phyloP scores from a whole-genome alignment of 148 eudicot species.

The Chenopodium formosanum region DNA sequence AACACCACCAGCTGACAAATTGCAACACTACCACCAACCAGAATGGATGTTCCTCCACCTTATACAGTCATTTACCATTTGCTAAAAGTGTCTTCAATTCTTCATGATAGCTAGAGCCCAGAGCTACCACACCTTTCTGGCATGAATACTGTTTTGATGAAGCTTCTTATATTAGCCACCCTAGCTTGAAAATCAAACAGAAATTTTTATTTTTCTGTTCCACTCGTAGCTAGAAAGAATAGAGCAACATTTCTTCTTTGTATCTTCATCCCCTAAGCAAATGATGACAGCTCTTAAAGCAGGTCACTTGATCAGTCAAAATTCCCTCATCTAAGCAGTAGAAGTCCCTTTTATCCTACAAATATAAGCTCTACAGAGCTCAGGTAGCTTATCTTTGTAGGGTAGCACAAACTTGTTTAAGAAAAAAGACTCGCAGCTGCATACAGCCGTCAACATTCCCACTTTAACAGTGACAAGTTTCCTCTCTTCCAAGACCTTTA shows the following conservation, averaged over 20 bases:
- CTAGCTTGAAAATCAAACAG: background rate
- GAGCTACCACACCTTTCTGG: background rate
- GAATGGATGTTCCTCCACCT: conserved; percentile 1
- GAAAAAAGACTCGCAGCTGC: conserved; percentile 22
- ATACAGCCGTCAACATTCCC: conserved; percentile 10
- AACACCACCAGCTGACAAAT: background rate
- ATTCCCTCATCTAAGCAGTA: conserved; percentile 3
- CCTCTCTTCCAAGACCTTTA: conserved; percentile 26
- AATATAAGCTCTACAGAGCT: conserved; percentile 28
- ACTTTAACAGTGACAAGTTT: conserved; percentile 11
- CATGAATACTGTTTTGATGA: background rate
- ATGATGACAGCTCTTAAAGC: background rate
- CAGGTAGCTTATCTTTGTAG: conserved; percentile 33
- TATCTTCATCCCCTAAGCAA: background rate
- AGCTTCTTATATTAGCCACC: background rate
- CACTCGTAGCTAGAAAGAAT: background rate
- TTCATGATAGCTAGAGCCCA: background rate
- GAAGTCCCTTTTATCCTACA: conserved; percentile 1
- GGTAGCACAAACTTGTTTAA: conserved; percentile 21
- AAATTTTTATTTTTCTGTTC: background rate
- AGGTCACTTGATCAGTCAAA: background rate
- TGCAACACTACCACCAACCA: background rate
- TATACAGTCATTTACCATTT: background rate
- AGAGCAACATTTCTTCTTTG: too few relatives aligned
- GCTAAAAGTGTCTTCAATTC: background rate